Percentiles rank a stretch among this genome's conserved stretches.
These are phyloP conservation scores for Beauveria medogensis DNA, from an alignment of 2,329 filamentous ascomycete species.

Conservation along the genomic window DNA sequence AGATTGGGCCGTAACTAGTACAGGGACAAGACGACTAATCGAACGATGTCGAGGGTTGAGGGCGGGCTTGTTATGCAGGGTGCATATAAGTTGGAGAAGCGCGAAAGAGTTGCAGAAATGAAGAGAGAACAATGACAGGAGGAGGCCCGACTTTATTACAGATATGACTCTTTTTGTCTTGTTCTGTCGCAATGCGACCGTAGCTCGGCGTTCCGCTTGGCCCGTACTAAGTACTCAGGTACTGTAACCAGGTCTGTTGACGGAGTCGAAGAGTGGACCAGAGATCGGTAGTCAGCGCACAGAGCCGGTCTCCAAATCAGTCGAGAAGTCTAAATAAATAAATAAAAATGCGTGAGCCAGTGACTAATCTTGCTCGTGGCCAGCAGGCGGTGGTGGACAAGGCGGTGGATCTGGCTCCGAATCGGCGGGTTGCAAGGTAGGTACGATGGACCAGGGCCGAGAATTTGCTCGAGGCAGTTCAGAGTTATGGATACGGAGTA, in stretches of 20 bases:
- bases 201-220: conserved; percentile 9
- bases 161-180: conserved; percentile 8
- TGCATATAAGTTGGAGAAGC: neutral
- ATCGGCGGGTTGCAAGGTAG: conserved; percentile 4
- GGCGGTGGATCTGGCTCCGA: conserved; percentile 10
- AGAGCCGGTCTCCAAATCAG: neutral
- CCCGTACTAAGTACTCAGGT: neutral
- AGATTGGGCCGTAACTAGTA: conserved; percentile 7
- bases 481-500: no score
- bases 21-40: neutral
- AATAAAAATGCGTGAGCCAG: conserved; percentile 6
- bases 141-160: conserved; percentile 4
- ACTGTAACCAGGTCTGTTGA: neutral
- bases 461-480: neutral
- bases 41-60: neutral
- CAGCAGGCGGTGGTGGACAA: neutral
- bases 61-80: neutral
- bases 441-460: neutral
- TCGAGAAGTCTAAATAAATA: neutral
- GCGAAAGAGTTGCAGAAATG: neutral
- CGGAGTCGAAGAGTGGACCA: conserved; percentile 1
- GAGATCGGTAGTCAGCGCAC: conserved; percentile 9
- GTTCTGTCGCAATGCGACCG: conserved; percentile 1
- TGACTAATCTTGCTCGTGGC: conserved; percentile 10
- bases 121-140: neutral